Conservation (phyloP, 179 eudicot species). For the Silene vulgaris region DNA sequence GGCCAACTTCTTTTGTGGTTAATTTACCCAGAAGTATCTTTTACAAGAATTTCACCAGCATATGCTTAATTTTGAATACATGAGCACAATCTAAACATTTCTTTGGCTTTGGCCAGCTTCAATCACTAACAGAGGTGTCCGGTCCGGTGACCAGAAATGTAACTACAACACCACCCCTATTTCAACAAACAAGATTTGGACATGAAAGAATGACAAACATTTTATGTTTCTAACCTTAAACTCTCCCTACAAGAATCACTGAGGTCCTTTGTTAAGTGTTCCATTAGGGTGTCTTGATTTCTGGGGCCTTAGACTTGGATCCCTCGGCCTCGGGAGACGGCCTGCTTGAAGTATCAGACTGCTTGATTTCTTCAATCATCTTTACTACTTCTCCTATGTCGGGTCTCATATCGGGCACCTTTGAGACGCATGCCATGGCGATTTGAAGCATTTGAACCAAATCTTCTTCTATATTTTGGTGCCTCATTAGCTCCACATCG, state of each 20-base stretch:
- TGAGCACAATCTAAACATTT: not conserved
- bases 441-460: constrained; percentile 52
- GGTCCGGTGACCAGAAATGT: constrained; percentile 7
- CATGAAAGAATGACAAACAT: constrained; percentile 22
- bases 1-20: not conserved
- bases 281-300: constrained; percentile 27
- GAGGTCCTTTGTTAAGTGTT: not conserved
- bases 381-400: constrained; percentile 41
- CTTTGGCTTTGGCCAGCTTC: constrained; percentile 16
- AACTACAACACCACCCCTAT: constrained; percentile 24
- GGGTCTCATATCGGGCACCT: constrained; percentile 45
- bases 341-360: constrained; percentile 34
- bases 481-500: constrained; percentile 41
- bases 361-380: constrained; percentile 44
- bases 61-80: not conserved
- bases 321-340: constrained; percentile 42
- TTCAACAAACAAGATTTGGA: constrained; percentile 3
- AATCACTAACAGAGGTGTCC: constrained; percentile 7
- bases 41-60: not conserved
- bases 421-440: constrained; percentile 49
- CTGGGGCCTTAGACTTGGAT: constrained; percentile 30
- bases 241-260: constrained; percentile 30
- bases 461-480: constrained; percentile 46
- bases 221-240: constrained; percentile 23
- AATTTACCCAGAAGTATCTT: not conserved